Evolutionary conservation across 2,329 filamentous ascomycete genomes (phyloP).

Genomic region (Lecanosticta acicola): DNA sequence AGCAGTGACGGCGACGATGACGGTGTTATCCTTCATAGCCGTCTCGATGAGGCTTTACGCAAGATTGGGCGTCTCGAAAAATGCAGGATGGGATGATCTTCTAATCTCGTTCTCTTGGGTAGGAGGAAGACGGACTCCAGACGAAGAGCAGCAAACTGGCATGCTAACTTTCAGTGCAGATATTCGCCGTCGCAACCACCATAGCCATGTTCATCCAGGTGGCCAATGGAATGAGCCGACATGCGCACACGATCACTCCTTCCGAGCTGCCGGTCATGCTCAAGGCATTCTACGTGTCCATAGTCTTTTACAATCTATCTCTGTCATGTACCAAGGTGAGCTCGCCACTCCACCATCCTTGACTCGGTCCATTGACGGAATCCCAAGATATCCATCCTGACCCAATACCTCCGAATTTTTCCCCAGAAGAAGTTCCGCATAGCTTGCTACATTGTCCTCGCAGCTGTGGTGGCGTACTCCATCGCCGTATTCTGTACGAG

Average conservation of each 20-base stretch:
- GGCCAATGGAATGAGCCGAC: slow-evolving; percentile 20
- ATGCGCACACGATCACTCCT: slow-evolving; percentile 11
- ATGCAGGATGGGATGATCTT: slow-evolving; percentile 23
- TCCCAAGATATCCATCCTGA: slow-evolving; percentile 43
- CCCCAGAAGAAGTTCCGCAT: slow-evolving; percentile 35
- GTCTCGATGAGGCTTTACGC: slow-evolving; percentile 13
- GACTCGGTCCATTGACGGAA: too few species aligned
- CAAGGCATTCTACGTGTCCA: slow-evolving; percentile 14
- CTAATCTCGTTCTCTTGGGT: slow-evolving; percentile 21
- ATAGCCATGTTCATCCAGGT: slow-evolving; percentile 19
- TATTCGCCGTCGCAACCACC: slow-evolving; percentile 14
- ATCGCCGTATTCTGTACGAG: slow-evolving; percentile 33
- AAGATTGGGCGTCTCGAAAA: slow-evolving; percentile 14
- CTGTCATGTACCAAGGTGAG: slow-evolving; percentile 40
- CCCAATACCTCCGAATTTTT: slow-evolving; percentile 48
- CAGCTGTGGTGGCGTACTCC: slow-evolving; percentile 31
- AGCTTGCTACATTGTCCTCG: slow-evolving; percentile 26
- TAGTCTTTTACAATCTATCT: slow-evolving; percentile 34
- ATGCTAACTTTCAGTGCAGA: slow-evolving; percentile 1
- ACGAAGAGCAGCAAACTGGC: neutral
- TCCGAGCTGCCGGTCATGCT: slow-evolving; percentile 12
- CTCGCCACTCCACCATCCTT: too few species aligned
- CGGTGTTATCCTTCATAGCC: slow-evolving; percentile 13
- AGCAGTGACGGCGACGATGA: slow-evolving; percentile 18
- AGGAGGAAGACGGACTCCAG: neutral